Base-by-base conservation (phyloP, 139 green algal genomes). In the Chlamydomonas sphaeroides region DNA sequence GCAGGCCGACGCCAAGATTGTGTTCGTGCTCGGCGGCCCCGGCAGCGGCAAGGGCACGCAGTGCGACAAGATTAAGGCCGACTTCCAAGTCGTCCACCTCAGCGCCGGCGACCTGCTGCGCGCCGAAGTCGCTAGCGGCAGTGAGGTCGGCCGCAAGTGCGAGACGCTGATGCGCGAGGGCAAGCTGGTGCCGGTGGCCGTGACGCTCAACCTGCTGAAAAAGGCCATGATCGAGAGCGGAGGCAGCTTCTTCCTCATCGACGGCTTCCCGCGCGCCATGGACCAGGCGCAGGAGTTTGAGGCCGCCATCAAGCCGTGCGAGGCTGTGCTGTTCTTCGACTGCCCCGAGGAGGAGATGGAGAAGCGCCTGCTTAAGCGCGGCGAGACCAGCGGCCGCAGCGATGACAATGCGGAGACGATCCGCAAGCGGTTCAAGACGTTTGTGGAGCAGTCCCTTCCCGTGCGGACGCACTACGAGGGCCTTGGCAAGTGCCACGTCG, bases 351-450 rank as follows among this genome's bases (percentile, higher is more conserved):
- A 92, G 36, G 84, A 68, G n/a, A 89, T 90, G 49, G 51, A 87
- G 72, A 48, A 86, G 88, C 77, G 90, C 5, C 88, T 94, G 79
- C 62, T 92, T 15, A 73, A 88, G 66, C 88, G 92, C 4, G 91
- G 74, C 23, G 49, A 92, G 80, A 91, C 68, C 65, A 90, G 87
- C 56, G 91, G 92, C 26, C 88, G 92, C 26, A 85, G 80, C 25
- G 92, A 95, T 72, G 92, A 95, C 85, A 95, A 94, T 65, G 26
- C 41, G 48, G 65, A 96, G 62, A 98, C 95, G 48, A 99, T 99
- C 84, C 84, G 85, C 33, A 99, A 98, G 88, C 92, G 96, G 35
- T 99, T 99, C 85, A 89, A 91, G 70, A 95, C 95, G 35, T 98
- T 98, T 70, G 66, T 95, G 42, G 89, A 95, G 38, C 81, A 91